Evolutionary conservation across 2,329 filamentous ascomycete genomes (phyloP), one percentile per base, ranked within the genome.

Genomic region (Xylaria sp.): DNA sequence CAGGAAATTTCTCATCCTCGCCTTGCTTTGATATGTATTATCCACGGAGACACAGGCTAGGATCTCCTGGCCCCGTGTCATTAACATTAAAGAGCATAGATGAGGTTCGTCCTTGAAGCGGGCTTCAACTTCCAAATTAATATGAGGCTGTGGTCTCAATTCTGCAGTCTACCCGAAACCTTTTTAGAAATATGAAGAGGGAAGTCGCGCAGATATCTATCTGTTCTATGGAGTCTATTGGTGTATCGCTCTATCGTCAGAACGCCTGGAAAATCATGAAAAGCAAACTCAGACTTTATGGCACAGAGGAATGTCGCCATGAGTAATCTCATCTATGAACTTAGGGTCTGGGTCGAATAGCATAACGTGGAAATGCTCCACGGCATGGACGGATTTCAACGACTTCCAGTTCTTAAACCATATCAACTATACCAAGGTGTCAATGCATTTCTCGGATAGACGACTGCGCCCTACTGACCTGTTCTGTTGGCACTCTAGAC

Each of bases 341-440:
- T 76, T 79, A 38, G 78, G 76, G 63, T 93, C 86, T 1, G 92
- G 87, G 63, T 90, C 80, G 70, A 87, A 89, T 49, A 97, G 77
- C 91, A 97, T 92, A 67, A 97, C 88, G 72, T 97, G 93, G 68
- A 97, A 94, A 71, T 97, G 93, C 77, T 97, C 92, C 9, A 97
- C 84, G 1, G 89, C 85, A 64, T 91, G 85, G 22, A 97, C 84
- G 20, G 89, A 94, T 76, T 96, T 96, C 62, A 97, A 75, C 16
- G 82, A 84, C 49, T 79, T 82, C 91, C 92, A 96, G 67, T 97
- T 97, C 76, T 90, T 91, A 75, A 94, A 94, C 90, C 90, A 94
- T 34, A 88, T 77, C 39, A 72, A 70, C 72, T 76, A 49, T 47
- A 37, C 26, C 29, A 26, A 26, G 18, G 29, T 18, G 18, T 41